Conservation (phyloP, 2,329 filamentous ascomycete species). For the Zymoseptoria brevis region DNA sequence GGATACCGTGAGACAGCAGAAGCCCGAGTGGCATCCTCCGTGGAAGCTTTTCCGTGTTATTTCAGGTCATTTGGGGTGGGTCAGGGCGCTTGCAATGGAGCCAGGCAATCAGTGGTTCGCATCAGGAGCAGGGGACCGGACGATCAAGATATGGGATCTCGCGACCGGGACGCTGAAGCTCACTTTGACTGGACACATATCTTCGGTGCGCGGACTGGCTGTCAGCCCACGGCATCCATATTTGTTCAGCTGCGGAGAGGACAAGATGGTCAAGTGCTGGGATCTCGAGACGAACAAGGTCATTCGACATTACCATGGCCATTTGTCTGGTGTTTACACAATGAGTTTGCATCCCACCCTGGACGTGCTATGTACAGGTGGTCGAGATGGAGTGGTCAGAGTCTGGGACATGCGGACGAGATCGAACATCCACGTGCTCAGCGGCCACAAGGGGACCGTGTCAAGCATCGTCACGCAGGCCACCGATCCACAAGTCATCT, state of each 20-base stretch:
- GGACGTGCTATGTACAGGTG: conserved; percentile 89
- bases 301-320: conserved; percentile 94
- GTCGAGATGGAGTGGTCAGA: conserved; percentile 84
- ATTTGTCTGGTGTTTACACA: conserved; percentile 92
- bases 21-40: conserved; percentile 92
- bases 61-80: conserved; percentile 93
- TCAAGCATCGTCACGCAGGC: conserved; percentile 88
- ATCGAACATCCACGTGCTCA: conserved; percentile 88
- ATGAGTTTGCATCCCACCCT: conserved; percentile 87
- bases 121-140: conserved; percentile 87
- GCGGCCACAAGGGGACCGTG: conserved; percentile 85
- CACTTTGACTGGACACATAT: conserved; percentile 90
- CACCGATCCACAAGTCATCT: conserved; percentile 92
- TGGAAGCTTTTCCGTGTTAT: conserved; percentile 99
- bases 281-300: conserved; percentile 99
- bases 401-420: conserved; percentile 99
- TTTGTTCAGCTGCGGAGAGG: conserved; percentile 93
- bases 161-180: conserved; percentile 76
- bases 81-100: conserved; percentile 79
- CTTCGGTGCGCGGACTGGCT: conserved; percentile 82
- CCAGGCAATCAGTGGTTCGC: conserved; percentile 98
- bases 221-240: conserved; percentile 93
- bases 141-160: conserved; percentile 98
- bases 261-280: conserved; percentile 99
- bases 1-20: conserved; percentile 58